phyloP scores from a whole-genome alignment of 2,329 filamentous ascomycete species.

The Xylogone sp. region DNA sequence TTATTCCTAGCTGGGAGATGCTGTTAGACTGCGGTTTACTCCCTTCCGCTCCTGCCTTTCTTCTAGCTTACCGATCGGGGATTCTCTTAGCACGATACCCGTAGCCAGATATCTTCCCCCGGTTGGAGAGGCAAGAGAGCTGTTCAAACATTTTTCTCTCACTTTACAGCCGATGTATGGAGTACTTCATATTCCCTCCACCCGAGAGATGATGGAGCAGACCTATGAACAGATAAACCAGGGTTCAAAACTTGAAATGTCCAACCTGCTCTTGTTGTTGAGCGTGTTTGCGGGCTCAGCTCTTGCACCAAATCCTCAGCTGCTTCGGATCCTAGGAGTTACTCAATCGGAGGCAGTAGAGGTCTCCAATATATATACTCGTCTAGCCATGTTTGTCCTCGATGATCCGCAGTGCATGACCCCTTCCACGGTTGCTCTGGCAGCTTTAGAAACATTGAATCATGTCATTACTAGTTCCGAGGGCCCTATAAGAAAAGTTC shows the following conservation, averaged over 20 bases:
- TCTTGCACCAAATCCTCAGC: conserved; percentile 1
- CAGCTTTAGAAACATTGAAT: conserved; percentile 2
- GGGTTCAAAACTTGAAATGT: neutral
- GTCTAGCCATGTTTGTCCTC: conserved; percentile 1
- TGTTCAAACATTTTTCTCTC: conserved; percentile 6
- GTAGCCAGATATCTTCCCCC: conserved; percentile 3
- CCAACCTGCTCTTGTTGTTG: conserved; percentile 6
- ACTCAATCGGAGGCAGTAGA: conserved; percentile 1
- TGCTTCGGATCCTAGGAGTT: conserved; percentile 1
- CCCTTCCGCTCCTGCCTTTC: neutral
- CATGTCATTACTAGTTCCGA: conserved; percentile 3
- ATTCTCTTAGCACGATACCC: neutral
- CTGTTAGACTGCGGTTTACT: neutral
- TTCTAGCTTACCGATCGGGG: neutral
- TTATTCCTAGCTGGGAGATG: neutral
- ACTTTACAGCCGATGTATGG: conserved; percentile 2
- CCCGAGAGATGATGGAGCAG: conserved; percentile 6
- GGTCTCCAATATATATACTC: conserved; percentile 1
- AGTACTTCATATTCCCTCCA: conserved; percentile 5
- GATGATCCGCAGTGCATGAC: neutral
- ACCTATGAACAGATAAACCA: conserved; percentile 3
- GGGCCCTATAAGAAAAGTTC: neutral
- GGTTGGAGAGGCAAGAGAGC: conserved; percentile 3
- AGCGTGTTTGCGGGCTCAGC: conserved; percentile 4
- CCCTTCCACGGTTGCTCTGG: conserved; percentile 4